phyloP scores from a whole-genome alignment of 108 stramenopile species.

The Stephanodiscus minutulus region DNA sequence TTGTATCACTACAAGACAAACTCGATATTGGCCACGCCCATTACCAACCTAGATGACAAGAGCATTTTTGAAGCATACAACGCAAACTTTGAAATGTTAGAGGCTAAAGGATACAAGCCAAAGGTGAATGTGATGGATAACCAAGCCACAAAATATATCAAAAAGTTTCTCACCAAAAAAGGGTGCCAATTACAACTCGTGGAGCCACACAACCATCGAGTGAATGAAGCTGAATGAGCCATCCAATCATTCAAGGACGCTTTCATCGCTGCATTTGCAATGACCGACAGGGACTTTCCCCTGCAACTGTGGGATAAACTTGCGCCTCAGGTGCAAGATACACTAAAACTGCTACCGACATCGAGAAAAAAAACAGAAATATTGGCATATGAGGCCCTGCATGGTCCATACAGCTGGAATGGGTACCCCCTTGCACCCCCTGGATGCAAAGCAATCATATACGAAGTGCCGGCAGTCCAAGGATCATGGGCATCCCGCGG shows the following conservation, averaged over 20 bases:
- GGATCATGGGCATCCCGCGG: slow-evolving; percentile 21
- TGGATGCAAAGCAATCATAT: no score
- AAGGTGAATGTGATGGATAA: slow-evolving; percentile 3
- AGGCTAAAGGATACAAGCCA: not conserved
- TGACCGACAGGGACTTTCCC: slow-evolving; percentile 33
- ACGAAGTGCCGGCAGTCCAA: not conserved
- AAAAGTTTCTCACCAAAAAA: not conserved
- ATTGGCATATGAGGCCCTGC: no score
- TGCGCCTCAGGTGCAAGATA: slow-evolving; percentile 26
- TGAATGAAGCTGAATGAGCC: slow-evolving; percentile 50
- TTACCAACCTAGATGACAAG: not conserved
- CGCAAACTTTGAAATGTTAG: not conserved
- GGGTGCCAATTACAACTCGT: not conserved
- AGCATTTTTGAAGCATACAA: not conserved
- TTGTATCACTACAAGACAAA: slow-evolving; percentile 54
- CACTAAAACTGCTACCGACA: no score
- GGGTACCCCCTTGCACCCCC: no score
- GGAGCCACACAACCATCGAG: slow-evolving; percentile 18
- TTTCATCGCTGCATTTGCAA: slow-evolving; percentile 36
- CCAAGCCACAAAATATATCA: not conserved
- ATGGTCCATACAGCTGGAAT: no score
- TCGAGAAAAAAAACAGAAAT: no score
- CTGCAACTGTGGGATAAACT: slow-evolving; percentile 39
- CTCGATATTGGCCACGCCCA: slow-evolving; percentile 35
- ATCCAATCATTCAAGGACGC: slow-evolving; percentile 52